A percentile compares a stretch with the other conserved stretches of the same genome.
Evolutionary conservation across 1,284 basidiomycete genomes (phyloP).

Genomic region (Apiotrichum sp.): DNA sequence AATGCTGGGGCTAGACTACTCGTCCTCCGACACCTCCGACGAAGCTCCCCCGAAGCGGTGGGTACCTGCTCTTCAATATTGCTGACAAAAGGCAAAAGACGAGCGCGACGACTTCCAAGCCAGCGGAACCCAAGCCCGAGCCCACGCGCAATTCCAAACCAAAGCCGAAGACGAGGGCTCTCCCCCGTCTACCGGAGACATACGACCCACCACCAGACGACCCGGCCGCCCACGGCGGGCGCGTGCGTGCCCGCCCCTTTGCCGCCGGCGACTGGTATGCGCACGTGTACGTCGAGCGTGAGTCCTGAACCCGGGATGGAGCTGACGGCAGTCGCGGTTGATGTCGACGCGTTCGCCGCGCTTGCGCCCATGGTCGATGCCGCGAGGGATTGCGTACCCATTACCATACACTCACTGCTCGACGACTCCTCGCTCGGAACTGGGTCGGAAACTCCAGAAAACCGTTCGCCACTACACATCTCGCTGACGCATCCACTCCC

Average conservation of each 20-base stretch:
- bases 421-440: neutral
- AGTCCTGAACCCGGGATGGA: slow-evolving; percentile 2
- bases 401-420: slow-evolving; percentile 21
- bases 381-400: slow-evolving; percentile 8
- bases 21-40: neutral
- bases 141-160: neutral
- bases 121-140: neutral
- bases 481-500: slow-evolving; percentile 45
- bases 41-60: slow-evolving; percentile 1
- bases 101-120: too few relatives aligned
- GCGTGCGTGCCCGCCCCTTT: slow-evolving; percentile 38
- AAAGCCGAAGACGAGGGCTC: neutral
- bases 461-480: slow-evolving; percentile 27
- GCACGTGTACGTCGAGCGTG: slow-evolving; percentile 41
- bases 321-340: neutral
- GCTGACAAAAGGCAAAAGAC: neutral
- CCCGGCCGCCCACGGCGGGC: slow-evolving; percentile 39
- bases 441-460: neutral
- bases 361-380: slow-evolving; percentile 17
- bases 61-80: neutral
- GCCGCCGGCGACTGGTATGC: slow-evolving; percentile 44
- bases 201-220: slow-evolving; percentile 23
- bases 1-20: neutral
- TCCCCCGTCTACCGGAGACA: slow-evolving; percentile 7
- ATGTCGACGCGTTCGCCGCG: neutral